Evolutionary conservation across 2,329 filamentous ascomycete species (phyloP).

Genomic region (Elsinoe fawcettii): DNA sequence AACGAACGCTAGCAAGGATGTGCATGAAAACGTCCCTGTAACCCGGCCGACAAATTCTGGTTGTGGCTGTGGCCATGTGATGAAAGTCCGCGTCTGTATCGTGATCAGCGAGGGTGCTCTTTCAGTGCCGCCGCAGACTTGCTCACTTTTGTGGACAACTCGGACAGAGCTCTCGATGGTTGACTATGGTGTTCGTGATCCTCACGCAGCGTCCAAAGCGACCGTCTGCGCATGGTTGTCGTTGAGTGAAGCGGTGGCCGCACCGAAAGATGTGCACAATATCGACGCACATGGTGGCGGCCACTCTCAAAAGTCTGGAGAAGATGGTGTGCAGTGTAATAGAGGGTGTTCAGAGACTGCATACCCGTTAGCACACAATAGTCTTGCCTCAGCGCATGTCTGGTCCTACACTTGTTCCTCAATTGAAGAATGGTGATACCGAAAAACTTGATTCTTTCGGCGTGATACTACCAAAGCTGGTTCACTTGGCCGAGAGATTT

Average conservation of each 20-base stretch:
- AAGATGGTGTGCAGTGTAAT: constrained; percentile 1
- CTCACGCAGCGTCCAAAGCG: neutral
- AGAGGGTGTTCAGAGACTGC: neutral
- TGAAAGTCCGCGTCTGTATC: neutral
- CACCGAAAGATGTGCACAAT: constrained; percentile 8
- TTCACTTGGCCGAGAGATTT: neutral
- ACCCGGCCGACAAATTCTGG: constrained; percentile 11
- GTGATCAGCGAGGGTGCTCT: neutral
- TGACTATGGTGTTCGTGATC: constrained; percentile 1
- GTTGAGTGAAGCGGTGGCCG: constrained; percentile 1
- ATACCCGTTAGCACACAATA: constrained; percentile 1
- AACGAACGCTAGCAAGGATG: constrained; percentile 11
- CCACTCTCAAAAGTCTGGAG: neutral
- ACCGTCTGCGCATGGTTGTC: constrained; percentile 12
- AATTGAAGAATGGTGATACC: neutral
- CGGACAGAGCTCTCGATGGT: constrained; percentile 5
- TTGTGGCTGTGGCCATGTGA: constrained; percentile 4
- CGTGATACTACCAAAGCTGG: neutral
- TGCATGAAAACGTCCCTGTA: constrained; percentile 8
- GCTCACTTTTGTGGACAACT: constrained; percentile 8
- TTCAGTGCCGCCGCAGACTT: neutral
- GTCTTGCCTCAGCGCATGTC: neutral
- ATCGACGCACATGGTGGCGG: constrained; percentile 8
- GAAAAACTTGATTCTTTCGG: neutral
- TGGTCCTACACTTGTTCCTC: neutral